A percentile compares a stretch with the other conserved stretches of the same genome.
phyloP scores from a whole-genome alignment of 495 filamentous ascomycete genomes.

The Melanomma pulvis-pyrius region DNA sequence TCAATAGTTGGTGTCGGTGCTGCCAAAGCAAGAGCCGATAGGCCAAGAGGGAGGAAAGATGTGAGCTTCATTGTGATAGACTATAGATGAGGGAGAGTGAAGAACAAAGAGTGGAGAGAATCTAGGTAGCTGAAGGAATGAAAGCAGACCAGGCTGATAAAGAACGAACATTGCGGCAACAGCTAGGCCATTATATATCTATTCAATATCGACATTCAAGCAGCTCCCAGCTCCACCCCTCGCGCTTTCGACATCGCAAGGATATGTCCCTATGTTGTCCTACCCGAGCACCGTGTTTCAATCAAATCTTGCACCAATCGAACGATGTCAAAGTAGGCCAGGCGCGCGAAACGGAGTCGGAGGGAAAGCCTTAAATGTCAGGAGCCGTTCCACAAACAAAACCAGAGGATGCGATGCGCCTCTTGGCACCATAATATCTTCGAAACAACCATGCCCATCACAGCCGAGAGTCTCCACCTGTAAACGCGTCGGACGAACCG shows the following conservation, averaged over 20 bases:
- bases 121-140: not conserved
- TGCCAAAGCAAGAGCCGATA: constrained; percentile 35
- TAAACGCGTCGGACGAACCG: not conserved
- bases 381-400: not conserved
- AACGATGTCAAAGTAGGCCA: not conserved
- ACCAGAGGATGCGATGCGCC: not conserved
- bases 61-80: constrained; percentile 37
- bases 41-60: constrained; percentile 24
- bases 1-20: constrained; percentile 22
- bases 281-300: not conserved
- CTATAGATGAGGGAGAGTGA: not conserved
- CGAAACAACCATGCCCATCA: not conserved
- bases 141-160: constrained; percentile 2
- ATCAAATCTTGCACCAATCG: constrained; percentile 21
- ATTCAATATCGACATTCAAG: not conserved
- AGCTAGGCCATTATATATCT: not conserved
- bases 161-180: not conserved
- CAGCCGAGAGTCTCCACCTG: not conserved
- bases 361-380: not conserved
- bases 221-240: not conserved
- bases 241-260: not conserved
- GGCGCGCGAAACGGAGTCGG: not conserved
- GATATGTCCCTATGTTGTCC: not conserved
- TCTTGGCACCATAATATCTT: not conserved
- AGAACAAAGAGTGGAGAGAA: constrained; percentile 4